Evolutionary conservation across 805 yeast genomes (phyloP).

Genomic region (Sugiyamaella chiloensis): DNA sequence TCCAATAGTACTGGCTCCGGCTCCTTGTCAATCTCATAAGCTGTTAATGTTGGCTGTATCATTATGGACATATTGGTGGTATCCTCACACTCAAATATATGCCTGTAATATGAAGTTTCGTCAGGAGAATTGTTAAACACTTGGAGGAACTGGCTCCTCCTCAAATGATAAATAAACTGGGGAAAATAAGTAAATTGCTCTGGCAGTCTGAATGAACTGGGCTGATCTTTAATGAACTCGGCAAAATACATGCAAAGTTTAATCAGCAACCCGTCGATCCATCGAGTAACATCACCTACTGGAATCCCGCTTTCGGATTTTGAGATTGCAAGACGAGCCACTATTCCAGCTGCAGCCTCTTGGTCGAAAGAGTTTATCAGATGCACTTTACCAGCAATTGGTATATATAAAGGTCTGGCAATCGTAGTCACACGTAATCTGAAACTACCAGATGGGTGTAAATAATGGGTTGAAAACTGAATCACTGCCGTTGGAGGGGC

Average conservation of each 20-base stretch:
- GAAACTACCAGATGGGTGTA: constrained; percentile 82
- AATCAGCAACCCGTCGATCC: constrained; percentile 85
- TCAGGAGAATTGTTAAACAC: constrained; percentile 96
- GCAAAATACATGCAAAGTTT: constrained; percentile 84
- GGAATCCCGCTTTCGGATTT: constrained; percentile 69
- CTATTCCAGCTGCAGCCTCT: constrained; percentile 91
- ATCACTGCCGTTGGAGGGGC: constrained; percentile 39
- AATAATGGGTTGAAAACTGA: constrained; percentile 83
- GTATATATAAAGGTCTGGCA: constrained; percentile 41
- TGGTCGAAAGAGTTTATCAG: constrained; percentile 72
- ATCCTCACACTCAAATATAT: constrained; percentile 80
- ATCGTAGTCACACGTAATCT: constrained; percentile 87
- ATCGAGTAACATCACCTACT: constrained; percentile 83
- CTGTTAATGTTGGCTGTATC: constrained; percentile 92
- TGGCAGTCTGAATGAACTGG: constrained; percentile 70
- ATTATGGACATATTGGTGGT: constrained; percentile 86
- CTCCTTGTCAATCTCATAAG: constrained; percentile 66
- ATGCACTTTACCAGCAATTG: constrained; percentile 45
- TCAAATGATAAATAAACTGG: constrained; percentile 88
- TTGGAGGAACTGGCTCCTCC: constrained; percentile 89
- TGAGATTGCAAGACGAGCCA: constrained; percentile 81
- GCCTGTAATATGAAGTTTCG: constrained; percentile 93
- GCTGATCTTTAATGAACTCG: constrained; percentile 78
- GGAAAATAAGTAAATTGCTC: constrained; percentile 81
- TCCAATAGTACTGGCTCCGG: constrained; percentile 88